Percentiles rank a stretch among this genome's conserved stretches.
These are phyloP conservation scores for Patellifolia procumbens DNA, from an alignment of 179 eudicot species.

Conservation along the genomic window DNA sequence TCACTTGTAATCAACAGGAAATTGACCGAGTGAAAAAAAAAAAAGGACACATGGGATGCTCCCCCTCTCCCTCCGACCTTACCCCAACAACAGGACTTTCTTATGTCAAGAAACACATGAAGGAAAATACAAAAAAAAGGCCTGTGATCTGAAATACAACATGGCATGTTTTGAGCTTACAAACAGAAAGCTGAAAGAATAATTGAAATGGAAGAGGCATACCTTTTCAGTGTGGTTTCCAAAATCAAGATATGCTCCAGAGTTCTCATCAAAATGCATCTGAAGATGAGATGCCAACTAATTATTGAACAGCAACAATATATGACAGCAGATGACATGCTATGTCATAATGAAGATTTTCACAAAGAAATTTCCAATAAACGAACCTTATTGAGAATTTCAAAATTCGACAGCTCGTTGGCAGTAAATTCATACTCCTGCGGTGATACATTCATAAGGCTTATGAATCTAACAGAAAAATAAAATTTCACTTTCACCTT, in stretches of 20 bases:
- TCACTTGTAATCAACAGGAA: no score
- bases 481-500: background rate
- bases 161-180: slow-evolving; percentile 8
- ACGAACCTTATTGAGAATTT: slow-evolving; percentile 76
- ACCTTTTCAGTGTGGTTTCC: slow-evolving; percentile 98
- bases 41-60: background rate
- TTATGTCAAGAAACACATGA: background rate
- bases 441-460: slow-evolving; percentile 29
- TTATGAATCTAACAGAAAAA: slow-evolving; percentile 21
- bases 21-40: background rate
- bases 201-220: slow-evolving; percentile 19
- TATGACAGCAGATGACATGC: background rate
- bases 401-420: slow-evolving; percentile 74
- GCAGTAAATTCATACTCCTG: slow-evolving; percentile 73
- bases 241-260: slow-evolving; percentile 89
- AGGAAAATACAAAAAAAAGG: background rate
- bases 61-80: background rate
- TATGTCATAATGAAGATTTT: background rate
- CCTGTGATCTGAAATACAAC: background rate
- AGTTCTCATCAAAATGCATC: slow-evolving; percentile 81
- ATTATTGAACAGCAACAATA: no score
- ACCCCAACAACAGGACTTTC: no score
- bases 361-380: background rate
- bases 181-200: background rate
- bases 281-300: slow-evolving; percentile 32